These are phyloP conservation scores for Lasiosphaeris hirsuta DNA, from an alignment of 495 filamentous ascomycete genomes.

Conservation along the genomic window DNA sequence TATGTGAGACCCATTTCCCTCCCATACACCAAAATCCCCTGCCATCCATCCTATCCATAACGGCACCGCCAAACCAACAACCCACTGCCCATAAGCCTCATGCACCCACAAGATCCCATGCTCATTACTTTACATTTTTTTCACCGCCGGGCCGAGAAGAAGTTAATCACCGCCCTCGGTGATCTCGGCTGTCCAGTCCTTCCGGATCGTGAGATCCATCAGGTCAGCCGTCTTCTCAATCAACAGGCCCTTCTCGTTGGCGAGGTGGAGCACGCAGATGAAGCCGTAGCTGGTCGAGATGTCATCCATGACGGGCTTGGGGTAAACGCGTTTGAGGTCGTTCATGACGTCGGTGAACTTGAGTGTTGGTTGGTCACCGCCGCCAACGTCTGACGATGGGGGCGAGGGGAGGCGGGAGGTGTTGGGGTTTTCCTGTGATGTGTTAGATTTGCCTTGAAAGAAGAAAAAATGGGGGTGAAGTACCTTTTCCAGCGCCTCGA, in stretches of 20 bases:
- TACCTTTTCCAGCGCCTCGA: slow-evolving; percentile 47
- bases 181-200: slow-evolving; percentile 55
- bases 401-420: slow-evolving; percentile 8
- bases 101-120: too few species aligned
- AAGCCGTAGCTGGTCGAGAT: slow-evolving; percentile 98
- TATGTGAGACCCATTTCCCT: too few species aligned
- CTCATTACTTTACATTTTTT: too few species aligned
- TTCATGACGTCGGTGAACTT: slow-evolving; percentile 93
- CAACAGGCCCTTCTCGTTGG: slow-evolving; percentile 92
- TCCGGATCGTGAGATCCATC: slow-evolving; percentile 54
- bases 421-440: slow-evolving; percentile 1
- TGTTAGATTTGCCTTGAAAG: slow-evolving; percentile 1
- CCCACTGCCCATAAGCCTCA: too few species aligned
- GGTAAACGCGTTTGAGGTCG: slow-evolving; percentile 78
- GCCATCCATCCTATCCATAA: too few species aligned
- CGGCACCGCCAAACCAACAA: too few species aligned
- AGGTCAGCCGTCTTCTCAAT: slow-evolving; percentile 57
- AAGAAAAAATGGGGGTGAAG: slow-evolving; percentile 17
- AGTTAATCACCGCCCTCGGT: slow-evolving; percentile 32
- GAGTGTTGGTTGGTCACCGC: slow-evolving; percentile 42
- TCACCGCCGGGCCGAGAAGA: too few species aligned
- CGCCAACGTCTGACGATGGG: background rate
- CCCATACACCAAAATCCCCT: too few species aligned
- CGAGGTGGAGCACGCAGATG: slow-evolving; percentile 91
- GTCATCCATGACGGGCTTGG: slow-evolving; percentile 77